Conservation (phyloP, 768 basidiomycete genomes). For the Tricholomella constricta region DNA sequence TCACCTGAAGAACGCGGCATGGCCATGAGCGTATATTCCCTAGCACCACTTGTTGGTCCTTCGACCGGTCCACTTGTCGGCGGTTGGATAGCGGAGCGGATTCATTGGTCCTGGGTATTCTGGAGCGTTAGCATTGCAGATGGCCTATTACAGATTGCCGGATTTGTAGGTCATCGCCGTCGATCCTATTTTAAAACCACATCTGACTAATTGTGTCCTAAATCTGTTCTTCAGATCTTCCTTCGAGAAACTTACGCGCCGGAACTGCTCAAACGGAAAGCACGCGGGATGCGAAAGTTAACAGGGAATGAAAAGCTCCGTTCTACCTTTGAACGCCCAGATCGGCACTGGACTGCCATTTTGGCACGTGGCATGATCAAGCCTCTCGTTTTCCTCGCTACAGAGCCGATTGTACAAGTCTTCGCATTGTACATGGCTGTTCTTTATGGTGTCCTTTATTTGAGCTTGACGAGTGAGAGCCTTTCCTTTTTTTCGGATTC, state of each 20-base stretch:
- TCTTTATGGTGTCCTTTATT: slow-evolving; percentile 53
- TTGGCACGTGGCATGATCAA: slow-evolving; percentile 52
- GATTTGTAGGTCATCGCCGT: slow-evolving; percentile 45
- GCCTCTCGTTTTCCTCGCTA: slow-evolving; percentile 55
- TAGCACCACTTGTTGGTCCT: slow-evolving; percentile 54
- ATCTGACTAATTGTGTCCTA: not conserved
- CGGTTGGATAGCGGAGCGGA: slow-evolving; percentile 50
- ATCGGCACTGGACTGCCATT: slow-evolving; percentile 44
- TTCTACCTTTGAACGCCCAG: slow-evolving; percentile 42
- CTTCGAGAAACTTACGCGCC: slow-evolving; percentile 49
- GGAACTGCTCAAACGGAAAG: slow-evolving; percentile 44
- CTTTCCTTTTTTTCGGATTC: slow-evolving; percentile 8
- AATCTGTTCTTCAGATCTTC: slow-evolving; percentile 16
- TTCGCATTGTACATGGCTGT: slow-evolving; percentile 61
- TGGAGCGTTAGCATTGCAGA: slow-evolving; percentile 57
- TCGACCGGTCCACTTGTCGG: slow-evolving; percentile 38
- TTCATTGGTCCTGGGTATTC: slow-evolving; percentile 65
- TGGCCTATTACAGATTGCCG: slow-evolving; percentile 45
- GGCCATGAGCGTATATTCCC: slow-evolving; percentile 53
- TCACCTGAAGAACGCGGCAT: slow-evolving; percentile 51
- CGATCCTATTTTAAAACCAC: not conserved
- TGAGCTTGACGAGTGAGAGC: slow-evolving; percentile 40
- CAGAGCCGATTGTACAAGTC: slow-evolving; percentile 64
- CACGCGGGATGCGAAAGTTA: slow-evolving; percentile 38
- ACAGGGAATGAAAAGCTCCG: slow-evolving; percentile 33